Evolutionary conservation across 1,284 basidiomycete genomes (phyloP).

Genomic region (Leccinum pallidistipes): DNA sequence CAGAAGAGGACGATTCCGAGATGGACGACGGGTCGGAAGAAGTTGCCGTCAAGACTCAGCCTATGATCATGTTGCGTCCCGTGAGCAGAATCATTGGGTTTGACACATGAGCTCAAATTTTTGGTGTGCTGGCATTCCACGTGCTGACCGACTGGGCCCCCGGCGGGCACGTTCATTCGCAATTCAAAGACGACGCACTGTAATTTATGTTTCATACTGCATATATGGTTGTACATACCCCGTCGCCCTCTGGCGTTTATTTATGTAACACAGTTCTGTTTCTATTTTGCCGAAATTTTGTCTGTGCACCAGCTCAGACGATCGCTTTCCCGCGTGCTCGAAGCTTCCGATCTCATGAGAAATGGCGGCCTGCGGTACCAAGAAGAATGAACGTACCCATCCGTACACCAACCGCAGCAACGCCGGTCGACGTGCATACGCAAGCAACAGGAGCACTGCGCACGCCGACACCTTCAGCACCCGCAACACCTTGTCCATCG

Average conservation of each 20-base stretch:
- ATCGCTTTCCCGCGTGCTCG: neutral
- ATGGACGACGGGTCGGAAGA: constrained; percentile 42
- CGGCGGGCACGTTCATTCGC: neutral
- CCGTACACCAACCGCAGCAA: constrained; percentile 5
- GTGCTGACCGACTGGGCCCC: neutral
- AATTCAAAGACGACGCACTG: neutral
- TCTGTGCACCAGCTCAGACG: neutral
- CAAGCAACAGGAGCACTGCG: constrained; percentile 7
- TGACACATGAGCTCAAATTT: constrained; percentile 22
- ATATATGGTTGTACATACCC: constrained; percentile 11
- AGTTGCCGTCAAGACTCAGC: constrained; percentile 42
- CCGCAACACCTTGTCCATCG: constrained; percentile 3
- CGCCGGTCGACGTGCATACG: constrained; percentile 8
- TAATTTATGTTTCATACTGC: constrained; percentile 29
- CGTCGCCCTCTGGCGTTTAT: neutral
- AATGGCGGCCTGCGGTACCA: neutral
- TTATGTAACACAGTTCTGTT: neutral
- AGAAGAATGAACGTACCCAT: constrained; percentile 4
- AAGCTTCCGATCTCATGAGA: constrained; percentile 9
- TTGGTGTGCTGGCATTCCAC: neutral
- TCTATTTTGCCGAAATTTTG: neutral
- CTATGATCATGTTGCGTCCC: constrained; percentile 58
- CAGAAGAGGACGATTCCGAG: constrained; percentile 54
- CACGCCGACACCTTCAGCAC: constrained; percentile 8
- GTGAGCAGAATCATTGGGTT: constrained; percentile 65